phyloP scores from a whole-genome alignment of 345 rosid species.

The Linum usitatissimum region DNA sequence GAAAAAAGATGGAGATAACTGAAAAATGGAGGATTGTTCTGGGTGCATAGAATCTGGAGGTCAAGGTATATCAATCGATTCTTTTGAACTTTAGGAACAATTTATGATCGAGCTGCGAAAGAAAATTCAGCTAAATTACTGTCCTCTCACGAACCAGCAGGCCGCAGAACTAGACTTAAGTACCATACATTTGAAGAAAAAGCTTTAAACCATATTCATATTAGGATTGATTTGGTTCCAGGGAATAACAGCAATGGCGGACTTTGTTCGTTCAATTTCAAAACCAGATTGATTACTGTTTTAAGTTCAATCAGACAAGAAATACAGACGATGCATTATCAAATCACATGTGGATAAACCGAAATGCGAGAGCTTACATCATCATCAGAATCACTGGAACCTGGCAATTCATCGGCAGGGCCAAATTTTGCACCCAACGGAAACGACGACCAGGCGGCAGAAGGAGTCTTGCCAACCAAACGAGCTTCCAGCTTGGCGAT shows the following conservation, averaged over 20 bases:
- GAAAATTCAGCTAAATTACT: not conserved
- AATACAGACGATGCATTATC: not conserved
- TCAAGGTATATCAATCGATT: not conserved
- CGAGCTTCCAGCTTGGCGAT: conserved; percentile 99
- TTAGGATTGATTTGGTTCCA: not conserved
- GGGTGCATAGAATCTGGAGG: not conserved
- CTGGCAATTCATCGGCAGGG: conserved; percentile 35
- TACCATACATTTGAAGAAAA: not conserved
- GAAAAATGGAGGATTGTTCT: not conserved
- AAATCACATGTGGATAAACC: not conserved
- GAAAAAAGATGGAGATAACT: not conserved
- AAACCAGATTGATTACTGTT: not conserved
- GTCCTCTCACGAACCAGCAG: not conserved
- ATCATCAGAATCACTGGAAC: conserved; percentile 86
- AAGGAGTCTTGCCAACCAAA: conserved; percentile 68
- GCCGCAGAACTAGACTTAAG: not conserved
- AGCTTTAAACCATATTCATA: not conserved
- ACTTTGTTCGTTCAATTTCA: not conserved
- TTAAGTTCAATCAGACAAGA: not conserved
- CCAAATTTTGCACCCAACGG: conserved; percentile 40
- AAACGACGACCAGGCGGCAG: conserved; percentile 40
- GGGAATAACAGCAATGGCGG: not conserved
- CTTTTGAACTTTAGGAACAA: not conserved
- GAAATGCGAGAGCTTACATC: conserved; percentile 17
- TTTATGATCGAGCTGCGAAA: not conserved